Base-by-base conservation (phyloP, 2,329 filamentous ascomycete species). In the Leptodontidium sp. region DNA sequence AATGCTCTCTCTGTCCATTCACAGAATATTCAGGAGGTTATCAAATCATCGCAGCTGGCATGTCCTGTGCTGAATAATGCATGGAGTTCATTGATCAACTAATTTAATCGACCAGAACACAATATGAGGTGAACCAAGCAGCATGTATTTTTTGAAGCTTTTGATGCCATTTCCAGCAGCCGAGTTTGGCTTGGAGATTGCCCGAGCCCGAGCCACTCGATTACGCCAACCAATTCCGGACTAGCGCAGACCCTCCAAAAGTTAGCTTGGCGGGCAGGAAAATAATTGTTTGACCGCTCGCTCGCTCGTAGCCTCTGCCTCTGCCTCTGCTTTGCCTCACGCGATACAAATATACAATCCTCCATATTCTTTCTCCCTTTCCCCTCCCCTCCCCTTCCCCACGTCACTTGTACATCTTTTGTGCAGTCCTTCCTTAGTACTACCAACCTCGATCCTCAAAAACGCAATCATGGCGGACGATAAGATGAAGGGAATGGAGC, bases 401-500 rank as follows among this genome's bases (percentile, higher is more conserved):
- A 55, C 24, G 24, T 57, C 55, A 61, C 52, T 71, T 53, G 29
- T 57, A 40, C 61, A 58, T 50, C 49, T 61, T 64, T 26, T 52
- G 26, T 40, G 58, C 61, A 17, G 24, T 68, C 43, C 21, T 24
- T 62, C 21, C 53, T 55, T 66, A 26, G n/a, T 55, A 49, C 64
- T 40, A 26, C 55, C 26, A 29, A 38, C 43, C n/a, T 65, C 53
- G 21, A 53, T 45, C 29, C 35, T 59, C 38, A 45, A 63, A 52
- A 45, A 35, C 65, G 71, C 70, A 70, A 77, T 72, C 70, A 78
- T 79, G 77, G 87, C 87, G 61, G 88, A 90, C 83, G 80, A 86
- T 79, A 84, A 85, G 81, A 74, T 78, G 75, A 75, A 76, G 68
- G 76, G 75, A 73, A 76, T 79, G 77, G 77, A 77, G 58, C 77